Percentiles rank a stretch among this genome's conserved stretches.
Conservation (phyloP, 805 yeast genomes). For the Hanseniaspora clermontiae region DNA sequence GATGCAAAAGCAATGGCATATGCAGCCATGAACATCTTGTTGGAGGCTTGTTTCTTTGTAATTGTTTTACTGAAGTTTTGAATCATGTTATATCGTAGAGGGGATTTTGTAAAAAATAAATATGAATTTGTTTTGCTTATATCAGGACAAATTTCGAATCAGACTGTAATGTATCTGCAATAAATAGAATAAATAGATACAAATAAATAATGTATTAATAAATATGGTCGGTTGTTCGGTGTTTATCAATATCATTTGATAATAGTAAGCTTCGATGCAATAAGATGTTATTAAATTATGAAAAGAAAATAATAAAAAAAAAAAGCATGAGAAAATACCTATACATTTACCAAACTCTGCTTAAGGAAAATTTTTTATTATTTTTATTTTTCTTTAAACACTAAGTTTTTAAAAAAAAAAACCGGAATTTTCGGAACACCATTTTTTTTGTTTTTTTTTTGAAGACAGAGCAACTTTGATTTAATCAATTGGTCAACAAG, state of each 20-base stretch:
- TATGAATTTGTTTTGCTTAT: background rate
- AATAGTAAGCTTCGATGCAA: background rate
- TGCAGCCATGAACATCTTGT: slow-evolving; percentile 44
- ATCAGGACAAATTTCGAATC: background rate
- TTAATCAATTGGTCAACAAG: background rate
- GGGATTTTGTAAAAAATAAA: background rate
- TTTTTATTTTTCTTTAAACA: no score
- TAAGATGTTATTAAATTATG: no score
- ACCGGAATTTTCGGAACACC: background rate
- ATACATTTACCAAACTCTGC: no score
- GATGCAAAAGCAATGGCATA: slow-evolving; percentile 46
- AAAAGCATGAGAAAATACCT: background rate
- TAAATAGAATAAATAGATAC: no score
- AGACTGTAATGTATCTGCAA: background rate
- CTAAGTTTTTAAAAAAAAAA: no score
- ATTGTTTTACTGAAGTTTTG: slow-evolving; percentile 19
- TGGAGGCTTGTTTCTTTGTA: slow-evolving; percentile 40
- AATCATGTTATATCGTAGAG: background rate
- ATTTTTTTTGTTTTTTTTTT: no score
- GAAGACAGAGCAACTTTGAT: background rate
- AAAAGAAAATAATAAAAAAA: background rate
- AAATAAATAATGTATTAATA: no score
- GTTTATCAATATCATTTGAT: no score
- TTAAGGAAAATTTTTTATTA: background rate
- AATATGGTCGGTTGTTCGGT: background rate